Percentiles rank a stretch among this genome's conserved stretches.
These are phyloP conservation scores for Lyophyllum decastes DNA, from an alignment of 768 basidiomycete species.

Conservation along the genomic window DNA sequence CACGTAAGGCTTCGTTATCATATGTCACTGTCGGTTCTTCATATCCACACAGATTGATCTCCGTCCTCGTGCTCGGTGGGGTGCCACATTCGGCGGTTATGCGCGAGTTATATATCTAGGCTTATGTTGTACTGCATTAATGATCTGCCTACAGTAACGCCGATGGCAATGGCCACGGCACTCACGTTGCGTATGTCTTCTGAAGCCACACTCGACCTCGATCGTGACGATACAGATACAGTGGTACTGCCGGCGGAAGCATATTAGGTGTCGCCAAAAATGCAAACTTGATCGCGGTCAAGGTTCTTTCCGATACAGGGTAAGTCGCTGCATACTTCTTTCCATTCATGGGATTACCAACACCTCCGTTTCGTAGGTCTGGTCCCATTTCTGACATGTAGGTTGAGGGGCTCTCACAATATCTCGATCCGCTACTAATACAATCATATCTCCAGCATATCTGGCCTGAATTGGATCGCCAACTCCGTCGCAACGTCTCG, in stretches of 20 bases:
- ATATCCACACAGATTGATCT: conserved; percentile 30
- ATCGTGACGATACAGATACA: background rate
- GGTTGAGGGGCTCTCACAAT: background rate
- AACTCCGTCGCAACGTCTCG: background rate
- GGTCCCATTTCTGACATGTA: background rate
- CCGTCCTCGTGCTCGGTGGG: conserved; percentile 41
- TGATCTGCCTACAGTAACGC: background rate
- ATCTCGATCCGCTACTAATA: background rate
- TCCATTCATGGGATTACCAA: background rate
- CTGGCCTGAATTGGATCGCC: conserved; percentile 2
- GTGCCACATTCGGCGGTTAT: conserved; percentile 32
- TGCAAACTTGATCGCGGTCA: conserved; percentile 2
- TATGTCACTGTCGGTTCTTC: background rate
- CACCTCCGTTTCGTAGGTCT: background rate
- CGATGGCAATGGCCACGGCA: background rate
- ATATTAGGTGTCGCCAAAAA: conserved; percentile 26
- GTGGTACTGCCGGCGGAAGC: background rate
- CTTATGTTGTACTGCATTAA: background rate
- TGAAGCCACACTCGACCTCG: background rate
- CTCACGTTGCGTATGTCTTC: background rate
- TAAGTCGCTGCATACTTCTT: background rate
- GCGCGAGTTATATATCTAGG: background rate
- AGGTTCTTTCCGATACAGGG: conserved; percentile 1
- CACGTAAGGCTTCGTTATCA: conserved; percentile 2
- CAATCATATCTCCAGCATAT: background rate